Conservation (phyloP, 164 flowering plant genomes). For the Annona squamosa region DNA sequence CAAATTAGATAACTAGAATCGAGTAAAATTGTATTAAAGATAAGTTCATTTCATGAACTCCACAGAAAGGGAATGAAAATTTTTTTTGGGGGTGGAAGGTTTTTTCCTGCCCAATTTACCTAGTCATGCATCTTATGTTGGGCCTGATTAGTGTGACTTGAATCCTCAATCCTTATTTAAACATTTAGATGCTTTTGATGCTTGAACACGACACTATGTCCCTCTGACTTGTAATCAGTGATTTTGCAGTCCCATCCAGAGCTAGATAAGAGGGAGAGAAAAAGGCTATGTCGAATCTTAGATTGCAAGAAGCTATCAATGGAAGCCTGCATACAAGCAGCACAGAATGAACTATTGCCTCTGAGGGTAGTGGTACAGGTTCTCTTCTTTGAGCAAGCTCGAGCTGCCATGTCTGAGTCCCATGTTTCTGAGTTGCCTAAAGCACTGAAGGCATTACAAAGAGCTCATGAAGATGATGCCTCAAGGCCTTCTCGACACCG, state of each 20-base stretch:
- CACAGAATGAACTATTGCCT: conserved; percentile 89
- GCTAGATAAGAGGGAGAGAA: conserved; percentile 81
- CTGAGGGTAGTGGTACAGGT: conserved; percentile 93
- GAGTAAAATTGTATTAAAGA: neutral
- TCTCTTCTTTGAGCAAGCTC: conserved; percentile 86
- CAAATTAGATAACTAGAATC: neutral
- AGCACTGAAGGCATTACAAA: conserved; percentile 69
- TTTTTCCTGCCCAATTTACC: too few relatives aligned
- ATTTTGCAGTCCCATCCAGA: conserved; percentile 64
- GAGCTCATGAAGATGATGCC: conserved; percentile 33
- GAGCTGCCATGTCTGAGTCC: conserved; percentile 59
- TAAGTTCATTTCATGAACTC: too few relatives aligned
- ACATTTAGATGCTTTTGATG: too few relatives aligned
- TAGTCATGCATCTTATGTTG: neutral
- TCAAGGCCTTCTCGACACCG: conserved; percentile 31
- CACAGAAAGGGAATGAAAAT: too few relatives aligned
- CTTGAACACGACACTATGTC: neutral
- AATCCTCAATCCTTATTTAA: neutral
- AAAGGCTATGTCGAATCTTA: conserved; percentile 63
- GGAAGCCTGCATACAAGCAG: conserved; percentile 92
- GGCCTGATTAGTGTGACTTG: neutral
- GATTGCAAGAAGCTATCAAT: conserved; percentile 95
- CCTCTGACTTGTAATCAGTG: neutral
- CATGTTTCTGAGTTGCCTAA: conserved; percentile 59
- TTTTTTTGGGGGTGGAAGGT: too few relatives aligned